Base-by-base conservation (phyloP, 1,284 basidiomycete species). In the Coniferiporia weirii region DNA sequence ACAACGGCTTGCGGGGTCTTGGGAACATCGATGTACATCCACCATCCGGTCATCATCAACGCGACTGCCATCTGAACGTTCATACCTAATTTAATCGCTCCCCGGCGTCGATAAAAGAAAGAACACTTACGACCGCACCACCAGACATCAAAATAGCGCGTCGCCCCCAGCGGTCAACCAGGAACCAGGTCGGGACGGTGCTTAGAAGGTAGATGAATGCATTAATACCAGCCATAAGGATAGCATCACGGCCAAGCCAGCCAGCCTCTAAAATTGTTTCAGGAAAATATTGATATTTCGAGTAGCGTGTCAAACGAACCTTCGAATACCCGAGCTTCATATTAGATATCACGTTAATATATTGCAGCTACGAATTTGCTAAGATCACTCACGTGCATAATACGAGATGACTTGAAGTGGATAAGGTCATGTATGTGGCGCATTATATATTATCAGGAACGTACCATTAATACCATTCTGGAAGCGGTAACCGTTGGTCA, bases 151-250 rank as follows among this genome's bases (percentile, higher is more conserved):
- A 78, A 65, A 98, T 98, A 3, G 89, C 79, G 0, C 96, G 84
- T 52, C 96, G 82, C 12, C 96, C 96, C 82, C 91, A 93, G 2
- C 86, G 83, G 69, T 99, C 96, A 57, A 98, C 91, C 49, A 99
- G 82, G 73, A 93, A 94, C 96, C 96, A 99, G 2, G 91, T 85
- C 17, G 91, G 91, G 50, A 95, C 74, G 2, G 93, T 93, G 66
- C 87, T 89, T 20, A 90, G 74, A 17, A 95, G 73, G 71, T 98
- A 98, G 65, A 95, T 91, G 60, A 95, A 75, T 7, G 89, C 84
- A 68, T 98, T 97, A 70, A 97, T 93, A 6, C 95, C 96, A 1
- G 95, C 95, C 96, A 99, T 99, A 19, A 98, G 79, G 64, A 99
- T 86, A 3, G 96, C 96, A 67, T 98, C 87, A 54, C 95, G 83